Evolutionary conservation across 495 filamentous ascomycete genomes (phyloP), one percentile per base, ranked within the genome.

Genomic region (Penicillium macrosclerotiorum): DNA sequence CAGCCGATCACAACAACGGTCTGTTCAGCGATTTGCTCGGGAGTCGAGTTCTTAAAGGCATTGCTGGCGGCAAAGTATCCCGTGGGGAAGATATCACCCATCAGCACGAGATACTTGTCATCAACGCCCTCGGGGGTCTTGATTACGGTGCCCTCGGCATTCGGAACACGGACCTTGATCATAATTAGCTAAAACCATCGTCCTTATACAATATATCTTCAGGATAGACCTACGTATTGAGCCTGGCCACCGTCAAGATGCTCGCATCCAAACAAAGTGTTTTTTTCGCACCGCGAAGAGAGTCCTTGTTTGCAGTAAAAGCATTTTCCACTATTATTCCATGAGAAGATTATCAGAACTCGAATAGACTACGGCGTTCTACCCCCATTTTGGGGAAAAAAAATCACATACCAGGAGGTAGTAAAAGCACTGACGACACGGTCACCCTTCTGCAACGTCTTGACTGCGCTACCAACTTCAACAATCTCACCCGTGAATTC

Each of bases 21-120:
- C 44, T 84, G 80, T 47, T 90, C 80, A 12, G 74, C 59, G 42
- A 87, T 79, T 43, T 85, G 76, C 53, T 80, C 74, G 0, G 74
- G 59, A 2, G 75, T 79, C 35, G 88, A 73, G 42, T 80, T 69
- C 26, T 76, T 80, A 68, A 96, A 90, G 5, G 83, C 92, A 60
- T 90, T 95, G 30, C 70, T 65, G n/a, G 89, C 89, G 11, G 87
- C 93, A 55, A 93, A 96, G 66, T 80, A 96, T 8, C 92, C 93
- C 1, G 90, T 96, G 5, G 47, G 47, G 27, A 51, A 85, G 49
- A 75, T 72, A 41, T 73, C 69, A 25, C 67, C 74, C 56, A 75
- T 74, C 16, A 97, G 77, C n/a, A 96, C 83, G 37, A 96, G 72
- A 20, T 79, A 81, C 45, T 88, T 81, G 50, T 92, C 85, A 14